Evolutionary conservation across 805 yeast genomes (phyloP), one percentile per base, ranked within the genome.

Genomic region (Grigorovia jiainica): DNA sequence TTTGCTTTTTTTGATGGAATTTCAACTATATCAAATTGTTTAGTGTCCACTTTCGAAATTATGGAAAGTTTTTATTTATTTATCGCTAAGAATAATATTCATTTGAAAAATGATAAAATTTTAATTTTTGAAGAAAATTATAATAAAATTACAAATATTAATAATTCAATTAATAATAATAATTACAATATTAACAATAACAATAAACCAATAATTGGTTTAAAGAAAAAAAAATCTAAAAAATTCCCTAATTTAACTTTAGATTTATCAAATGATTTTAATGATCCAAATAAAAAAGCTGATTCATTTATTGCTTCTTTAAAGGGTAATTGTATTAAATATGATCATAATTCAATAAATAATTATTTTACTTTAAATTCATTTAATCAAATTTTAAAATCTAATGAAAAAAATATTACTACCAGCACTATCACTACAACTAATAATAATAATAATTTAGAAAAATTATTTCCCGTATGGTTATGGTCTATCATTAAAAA

Each of bases 391-490:
- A 27, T 36, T 27, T 34, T 34, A 34, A n/a, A n/a, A n/a, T n/a
- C n/a, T n/a, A 6, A 7, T 6, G 8, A 3, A 3, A 16, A 20
- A 13, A n/a, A n/a, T n/a, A n/a, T n/a, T n/a, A n/a, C n/a, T n/a
- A n/a, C n/a, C n/a, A n/a, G n/a, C n/a, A n/a, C n/a, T n/a, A n/a
- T n/a, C n/a, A n/a, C n/a, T n/a, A n/a, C n/a, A n/a, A n/a, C n/a
- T n/a, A 34, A 38, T 2, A 42, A 45, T 11, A 24, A 56, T 3
- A 41, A 43, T 2, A 25, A 36, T 4, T 41, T 51, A 30, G 52
- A 50, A 25, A 9, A 39, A 4, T 23, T 27, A 3, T 35, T 65
- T 15, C 71, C 71, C 3, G 40, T 18, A 19, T 60, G 69, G 69
- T 41, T 64, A 15, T 42, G 47, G 31, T 46, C 41, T 6, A 51